Conservation (phyloP, 2,329 filamentous ascomycete species). For the Cryphonectria japonica region DNA sequence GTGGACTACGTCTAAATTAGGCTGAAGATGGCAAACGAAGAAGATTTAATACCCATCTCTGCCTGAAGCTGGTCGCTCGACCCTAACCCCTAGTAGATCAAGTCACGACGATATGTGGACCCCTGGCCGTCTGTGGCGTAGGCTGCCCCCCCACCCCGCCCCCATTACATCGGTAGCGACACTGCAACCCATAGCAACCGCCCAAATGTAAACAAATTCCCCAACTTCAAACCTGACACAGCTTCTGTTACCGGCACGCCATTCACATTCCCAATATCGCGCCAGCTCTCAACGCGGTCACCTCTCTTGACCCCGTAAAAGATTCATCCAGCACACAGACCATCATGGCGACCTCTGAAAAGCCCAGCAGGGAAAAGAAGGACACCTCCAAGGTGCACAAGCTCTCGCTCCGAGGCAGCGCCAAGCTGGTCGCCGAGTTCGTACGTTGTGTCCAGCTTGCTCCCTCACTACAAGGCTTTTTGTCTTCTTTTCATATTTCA, state of each 20-base stretch:
- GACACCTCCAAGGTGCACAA: slow-evolving; percentile 92
- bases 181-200: not conserved
- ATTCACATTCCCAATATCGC: not conserved
- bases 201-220: slow-evolving; percentile 2
- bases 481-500: not conserved
- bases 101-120: not conserved
- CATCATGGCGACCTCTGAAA: slow-evolving; percentile 31
- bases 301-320: not conserved
- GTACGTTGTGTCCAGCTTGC: slow-evolving; percentile 55
- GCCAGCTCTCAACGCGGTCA: not conserved
- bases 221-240: not conserved
- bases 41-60: too few relatives aligned
- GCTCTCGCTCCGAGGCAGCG: slow-evolving; percentile 81
- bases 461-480: not conserved
- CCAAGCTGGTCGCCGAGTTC: slow-evolving; percentile 93
- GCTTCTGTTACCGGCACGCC: not conserved
- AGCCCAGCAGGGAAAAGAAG: slow-evolving; percentile 47
- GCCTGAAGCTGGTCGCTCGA: too few relatives aligned
- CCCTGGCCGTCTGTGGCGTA: too few relatives aligned
- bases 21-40: too few relatives aligned
- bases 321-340: not conserved
- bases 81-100: not conserved
- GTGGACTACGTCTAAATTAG: too few relatives aligned
- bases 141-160: too few relatives aligned
- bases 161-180: not conserved